phyloP scores from a whole-genome alignment of 73 alveolate genomes.

The Uronychia setigera region DNA sequence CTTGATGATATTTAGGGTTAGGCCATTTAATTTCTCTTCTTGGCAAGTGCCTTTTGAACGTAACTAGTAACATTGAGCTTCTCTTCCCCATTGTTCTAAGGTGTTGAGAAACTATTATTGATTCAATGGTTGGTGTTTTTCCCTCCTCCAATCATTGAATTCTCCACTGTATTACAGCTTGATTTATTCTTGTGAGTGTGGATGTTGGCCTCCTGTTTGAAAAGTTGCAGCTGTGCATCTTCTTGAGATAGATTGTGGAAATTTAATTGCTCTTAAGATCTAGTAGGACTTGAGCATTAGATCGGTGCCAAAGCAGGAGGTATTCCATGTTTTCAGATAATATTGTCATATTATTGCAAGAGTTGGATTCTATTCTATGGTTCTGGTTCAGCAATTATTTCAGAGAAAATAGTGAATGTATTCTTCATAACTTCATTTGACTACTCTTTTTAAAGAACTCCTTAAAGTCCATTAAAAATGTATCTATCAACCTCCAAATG shows the following conservation, averaged over 20 bases:
- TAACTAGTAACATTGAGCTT: background rate
- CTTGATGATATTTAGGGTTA: background rate
- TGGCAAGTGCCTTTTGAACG: background rate
- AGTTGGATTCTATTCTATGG: background rate
- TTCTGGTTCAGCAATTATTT: background rate
- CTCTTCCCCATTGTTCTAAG: background rate
- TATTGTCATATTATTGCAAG: background rate
- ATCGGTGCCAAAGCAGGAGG: background rate
- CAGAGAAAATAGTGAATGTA: background rate
- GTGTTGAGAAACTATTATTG: background rate
- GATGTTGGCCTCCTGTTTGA: background rate
- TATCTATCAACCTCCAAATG: background rate
- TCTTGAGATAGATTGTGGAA: background rate
- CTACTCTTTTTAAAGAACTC: background rate
- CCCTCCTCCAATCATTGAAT: background rate
- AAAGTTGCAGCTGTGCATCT: background rate
- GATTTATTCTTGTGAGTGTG: background rate
- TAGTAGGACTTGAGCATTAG: background rate
- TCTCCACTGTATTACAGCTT: background rate
- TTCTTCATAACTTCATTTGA: no score
- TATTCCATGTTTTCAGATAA: background rate
- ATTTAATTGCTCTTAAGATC: no score
- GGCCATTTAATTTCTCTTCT: background rate
- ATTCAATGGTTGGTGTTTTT: background rate
- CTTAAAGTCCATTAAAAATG: background rate